phyloP scores from a whole-genome alignment of 208 protist genomes.

The Trypanosoma boissoni region DNA sequence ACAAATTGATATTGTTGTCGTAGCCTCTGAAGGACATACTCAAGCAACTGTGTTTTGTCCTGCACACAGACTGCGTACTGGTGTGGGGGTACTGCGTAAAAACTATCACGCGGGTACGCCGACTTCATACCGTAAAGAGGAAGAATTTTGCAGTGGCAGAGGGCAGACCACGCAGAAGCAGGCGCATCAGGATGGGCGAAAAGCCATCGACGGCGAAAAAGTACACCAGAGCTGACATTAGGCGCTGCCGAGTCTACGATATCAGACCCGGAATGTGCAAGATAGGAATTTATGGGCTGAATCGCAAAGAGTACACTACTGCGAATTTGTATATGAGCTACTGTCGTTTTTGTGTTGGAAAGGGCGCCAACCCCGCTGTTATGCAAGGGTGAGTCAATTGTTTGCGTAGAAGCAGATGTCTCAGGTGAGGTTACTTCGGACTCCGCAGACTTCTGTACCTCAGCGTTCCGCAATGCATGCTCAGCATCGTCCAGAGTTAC shows the following conservation, averaged over 20 bases:
- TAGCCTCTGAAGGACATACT: constrained; percentile 83
- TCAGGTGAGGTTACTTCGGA: too few relatives aligned
- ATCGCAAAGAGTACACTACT: constrained; percentile 77
- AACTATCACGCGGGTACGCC: constrained; percentile 71
- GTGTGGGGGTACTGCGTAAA: constrained; percentile 66
- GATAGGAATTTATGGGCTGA: constrained; percentile 57
- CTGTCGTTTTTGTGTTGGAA: constrained; percentile 8
- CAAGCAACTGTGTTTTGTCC: constrained; percentile 41
- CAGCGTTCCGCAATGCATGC: too few relatives aligned
- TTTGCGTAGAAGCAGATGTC: too few relatives aligned
- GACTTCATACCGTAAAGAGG: constrained; percentile 76
- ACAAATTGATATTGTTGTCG: constrained; percentile 88
- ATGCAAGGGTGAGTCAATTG: too few relatives aligned
- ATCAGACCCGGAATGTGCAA: constrained; percentile 22
- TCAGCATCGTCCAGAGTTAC: too few relatives aligned
- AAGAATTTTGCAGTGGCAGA: constrained; percentile 70
- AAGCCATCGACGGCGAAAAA: constrained; percentile 74
- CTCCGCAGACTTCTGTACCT: too few relatives aligned
- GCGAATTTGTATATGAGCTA: constrained; percentile 71
- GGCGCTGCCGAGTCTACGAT: constrained; percentile 28
- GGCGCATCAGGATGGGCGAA: constrained; percentile 57
- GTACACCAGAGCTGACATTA: constrained; percentile 54
- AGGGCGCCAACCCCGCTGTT: too few relatives aligned
- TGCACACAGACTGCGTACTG: constrained; percentile 66
- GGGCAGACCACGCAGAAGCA: constrained; percentile 49